Conservation (phyloP, 352 stramenopile species). For the Pythium phragmitis region DNA sequence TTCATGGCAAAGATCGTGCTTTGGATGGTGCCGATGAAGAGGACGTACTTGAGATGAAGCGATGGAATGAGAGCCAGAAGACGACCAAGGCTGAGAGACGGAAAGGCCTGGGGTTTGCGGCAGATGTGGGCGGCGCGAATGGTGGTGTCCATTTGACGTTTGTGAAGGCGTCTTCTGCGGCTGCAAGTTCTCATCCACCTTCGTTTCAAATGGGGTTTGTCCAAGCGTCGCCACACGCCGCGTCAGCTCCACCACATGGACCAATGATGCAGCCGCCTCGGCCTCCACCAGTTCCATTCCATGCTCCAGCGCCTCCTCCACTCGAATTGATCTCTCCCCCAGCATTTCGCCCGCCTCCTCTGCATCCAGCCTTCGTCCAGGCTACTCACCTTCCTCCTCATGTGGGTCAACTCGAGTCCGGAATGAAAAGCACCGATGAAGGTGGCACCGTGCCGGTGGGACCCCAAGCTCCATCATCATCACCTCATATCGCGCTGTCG, state of each 20-base stretch:
- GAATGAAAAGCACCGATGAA: background rate
- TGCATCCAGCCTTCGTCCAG: constrained; percentile 7
- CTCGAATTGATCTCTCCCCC: background rate
- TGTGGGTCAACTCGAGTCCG: background rate
- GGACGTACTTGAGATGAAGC: constrained; percentile 53
- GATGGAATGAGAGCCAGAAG: constrained; percentile 51
- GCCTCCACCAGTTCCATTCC: background rate
- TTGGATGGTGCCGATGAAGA: constrained; percentile 34
- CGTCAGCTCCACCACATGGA: background rate
- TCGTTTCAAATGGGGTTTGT: constrained; percentile 31
- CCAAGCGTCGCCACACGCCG: constrained; percentile 12
- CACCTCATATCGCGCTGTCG: background rate
- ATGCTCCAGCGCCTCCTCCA: background rate
- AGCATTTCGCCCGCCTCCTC: background rate
- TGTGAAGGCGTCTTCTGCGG: constrained; percentile 13
- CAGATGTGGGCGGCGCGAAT: constrained; percentile 3
- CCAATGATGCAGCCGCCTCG: background rate
- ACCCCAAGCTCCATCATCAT: background rate
- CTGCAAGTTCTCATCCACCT: background rate
- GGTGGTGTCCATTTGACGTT: constrained; percentile 13
- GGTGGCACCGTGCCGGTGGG: background rate
- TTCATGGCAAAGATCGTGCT: background rate
- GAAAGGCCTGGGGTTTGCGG: constrained; percentile 66
- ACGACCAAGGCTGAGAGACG: constrained; percentile 66
- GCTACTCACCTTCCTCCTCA: constrained; percentile 1